These are phyloP conservation scores for Colletotrichum australisinense DNA, from an alignment of 2,329 filamentous ascomycete species.

Conservation along the genomic window DNA sequence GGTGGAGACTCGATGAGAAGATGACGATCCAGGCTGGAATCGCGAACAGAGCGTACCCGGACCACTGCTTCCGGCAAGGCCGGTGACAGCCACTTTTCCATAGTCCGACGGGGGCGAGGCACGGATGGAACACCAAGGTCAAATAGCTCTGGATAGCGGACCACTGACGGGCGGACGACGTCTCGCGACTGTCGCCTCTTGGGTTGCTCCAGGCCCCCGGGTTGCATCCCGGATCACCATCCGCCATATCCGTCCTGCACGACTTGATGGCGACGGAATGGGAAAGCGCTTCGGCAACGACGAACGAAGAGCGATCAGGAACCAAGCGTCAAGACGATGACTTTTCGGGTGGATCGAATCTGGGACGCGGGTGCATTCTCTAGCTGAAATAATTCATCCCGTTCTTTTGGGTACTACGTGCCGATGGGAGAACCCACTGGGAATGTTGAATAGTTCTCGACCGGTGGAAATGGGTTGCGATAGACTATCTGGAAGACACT, in stretches of 20 bases:
- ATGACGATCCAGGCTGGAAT: slow-evolving; percentile 10
- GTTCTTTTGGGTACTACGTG: neutral
- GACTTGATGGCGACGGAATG: neutral
- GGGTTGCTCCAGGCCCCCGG: slow-evolving; percentile 11
- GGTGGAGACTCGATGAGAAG: slow-evolving; percentile 2
- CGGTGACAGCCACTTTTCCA: neutral
- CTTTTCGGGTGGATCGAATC: neutral
- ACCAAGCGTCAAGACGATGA: neutral
- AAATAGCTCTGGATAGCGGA: neutral
- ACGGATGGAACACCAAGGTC: slow-evolving; percentile 7
- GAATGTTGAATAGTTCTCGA: neutral
- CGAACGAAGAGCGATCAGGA: neutral
- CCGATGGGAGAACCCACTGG: neutral
- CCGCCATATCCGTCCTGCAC: neutral
- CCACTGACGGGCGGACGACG: neutral
- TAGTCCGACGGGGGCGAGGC: neutral
- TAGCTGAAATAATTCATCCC: neutral
- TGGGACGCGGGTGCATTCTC: neutral
- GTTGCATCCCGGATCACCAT: neutral
- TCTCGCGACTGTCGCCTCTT: neutral
- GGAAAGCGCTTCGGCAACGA: neutral
- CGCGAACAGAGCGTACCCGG: neutral
- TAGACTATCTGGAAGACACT: neutral
- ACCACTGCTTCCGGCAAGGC: slow-evolving; percentile 21
- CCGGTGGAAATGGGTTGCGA: neutral